phyloP scores from a whole-genome alignment of 495 filamentous ascomycete genomes.

The Penicillium psychrofluorescens region DNA sequence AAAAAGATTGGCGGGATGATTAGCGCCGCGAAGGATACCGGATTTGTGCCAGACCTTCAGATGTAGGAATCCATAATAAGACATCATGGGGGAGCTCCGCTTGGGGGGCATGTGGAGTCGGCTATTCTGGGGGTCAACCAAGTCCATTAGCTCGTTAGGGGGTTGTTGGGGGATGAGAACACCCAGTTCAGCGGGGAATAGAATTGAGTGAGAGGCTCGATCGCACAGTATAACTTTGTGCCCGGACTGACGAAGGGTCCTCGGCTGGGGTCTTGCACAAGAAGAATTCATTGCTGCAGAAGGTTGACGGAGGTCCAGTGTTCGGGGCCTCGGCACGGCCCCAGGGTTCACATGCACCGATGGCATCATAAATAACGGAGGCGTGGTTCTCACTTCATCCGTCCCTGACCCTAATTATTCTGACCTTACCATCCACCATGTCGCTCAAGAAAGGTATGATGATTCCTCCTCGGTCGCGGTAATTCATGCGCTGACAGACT shows the following conservation, averaged over 20 bases:
- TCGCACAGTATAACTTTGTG: too few species aligned
- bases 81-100: background rate
- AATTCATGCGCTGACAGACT: conserved; percentile 6
- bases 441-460: conserved; percentile 72
- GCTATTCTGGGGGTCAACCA: conserved; percentile 1
- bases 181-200: background rate
- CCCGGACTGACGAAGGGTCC: too few species aligned
- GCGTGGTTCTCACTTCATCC: background rate
- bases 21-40: conserved; percentile 15
- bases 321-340: conserved; percentile 13
- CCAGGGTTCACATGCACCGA: conserved; percentile 13
- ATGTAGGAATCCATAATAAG: background rate
- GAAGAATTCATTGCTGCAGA: background rate
- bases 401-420: background rate
- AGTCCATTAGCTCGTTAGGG: background rate
- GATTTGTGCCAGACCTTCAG: conserved; percentile 8
- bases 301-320: conserved; percentile 2
- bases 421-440: conserved; percentile 44
- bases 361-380: conserved; percentile 5
- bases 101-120: conserved; percentile 7
- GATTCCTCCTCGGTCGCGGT: conserved; percentile 3
- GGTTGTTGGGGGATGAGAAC: background rate
- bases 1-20: conserved; percentile 7
- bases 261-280: too few species aligned
- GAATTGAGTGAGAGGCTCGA: too few species aligned